Base-by-base conservation (phyloP, 306 rosid genomes). In the Calophaca sinica region DNA sequence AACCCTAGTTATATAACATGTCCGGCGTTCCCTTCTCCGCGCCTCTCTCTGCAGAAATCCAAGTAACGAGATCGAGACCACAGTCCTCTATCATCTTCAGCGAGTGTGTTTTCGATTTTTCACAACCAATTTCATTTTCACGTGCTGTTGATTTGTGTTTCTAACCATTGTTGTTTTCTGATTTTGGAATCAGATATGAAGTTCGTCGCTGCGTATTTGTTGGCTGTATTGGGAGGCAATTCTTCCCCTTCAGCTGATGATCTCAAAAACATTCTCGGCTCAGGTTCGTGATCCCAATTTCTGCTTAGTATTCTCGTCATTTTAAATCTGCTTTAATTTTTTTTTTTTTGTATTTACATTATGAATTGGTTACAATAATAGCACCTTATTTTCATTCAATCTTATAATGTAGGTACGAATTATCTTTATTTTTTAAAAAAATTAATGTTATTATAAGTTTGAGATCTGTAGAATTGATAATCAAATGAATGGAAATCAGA, bases 201-300 rank as follows among this genome's bases (percentile, higher is more conserved):
- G 89, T 75, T 89, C 10, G 49, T 89, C 61, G 91, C 91, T 7
- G 88, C 94, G 0, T 89, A 87, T 60, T 82, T 87, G 84, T 69
- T 89, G 75, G 88, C 94, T 53, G 89, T 85, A 7, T 85, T 89
- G 86, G 94, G 94, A 62, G 94, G 94, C 39, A 89, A 87, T 79
- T 6, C 83, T 10, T 2, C 54, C 64, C 94, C 94, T 44, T 69
- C 84, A n/a, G 83, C 91, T 11, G 73, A 55, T 7, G 87, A 89
- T 78, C 5, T 89, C 76, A 87, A 85, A 4, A 12, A 5, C 3
- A 52, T 69, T 35, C 74, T 69, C 14, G 11, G 36, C 44, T 52
- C 74, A 66, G 93, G 96, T 91, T 0, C 6, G 0, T 9, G 1
- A 9, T 14, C n/a, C 9, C 4, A 42, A 10, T 70, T 61, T 11